Conservation (phyloP, 371 early-diverging fungal species). For the Mucor lusitanicus region DNA sequence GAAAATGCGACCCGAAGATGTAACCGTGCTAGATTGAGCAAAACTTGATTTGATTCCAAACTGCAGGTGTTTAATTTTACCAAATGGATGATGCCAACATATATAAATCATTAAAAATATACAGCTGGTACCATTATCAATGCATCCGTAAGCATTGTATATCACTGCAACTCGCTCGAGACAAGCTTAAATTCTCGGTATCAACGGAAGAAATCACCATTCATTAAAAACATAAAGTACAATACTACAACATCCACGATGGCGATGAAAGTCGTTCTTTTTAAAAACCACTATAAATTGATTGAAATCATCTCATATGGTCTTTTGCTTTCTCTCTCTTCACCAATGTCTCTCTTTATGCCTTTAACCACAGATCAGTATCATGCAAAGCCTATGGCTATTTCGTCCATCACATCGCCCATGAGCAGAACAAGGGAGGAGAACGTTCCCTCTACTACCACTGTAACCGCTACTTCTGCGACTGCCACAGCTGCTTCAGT, state of each 20-base stretch:
- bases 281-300: slow-evolving; percentile 6
- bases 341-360: slow-evolving; percentile 12
- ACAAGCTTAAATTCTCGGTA: slow-evolving; percentile 10
- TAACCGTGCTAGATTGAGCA: background rate
- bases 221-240: slow-evolving; percentile 6
- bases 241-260: slow-evolving; percentile 9
- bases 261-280: slow-evolving; percentile 3
- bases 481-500: background rate
- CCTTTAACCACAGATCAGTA: slow-evolving; percentile 11
- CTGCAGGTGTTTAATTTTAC: background rate
- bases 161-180: background rate
- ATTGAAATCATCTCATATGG: background rate
- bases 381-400: slow-evolving; percentile 41
- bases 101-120: slow-evolving; percentile 2
- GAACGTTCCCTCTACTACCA: background rate
- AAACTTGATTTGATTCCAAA: background rate
- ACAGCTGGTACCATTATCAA: slow-evolving; percentile 20
- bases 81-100: background rate
- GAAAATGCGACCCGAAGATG: background rate
- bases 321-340: background rate
- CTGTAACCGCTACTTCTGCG: background rate
- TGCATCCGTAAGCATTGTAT: slow-evolving; percentile 3
- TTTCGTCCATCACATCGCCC: slow-evolving; percentile 41
- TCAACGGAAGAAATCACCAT: slow-evolving; percentile 8
- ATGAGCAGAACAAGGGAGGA: background rate